A percentile compares a stretch with the other conserved stretches of the same genome.
Conservation (phyloP, 805 yeast species). For the Candida chauliodis region DNA sequence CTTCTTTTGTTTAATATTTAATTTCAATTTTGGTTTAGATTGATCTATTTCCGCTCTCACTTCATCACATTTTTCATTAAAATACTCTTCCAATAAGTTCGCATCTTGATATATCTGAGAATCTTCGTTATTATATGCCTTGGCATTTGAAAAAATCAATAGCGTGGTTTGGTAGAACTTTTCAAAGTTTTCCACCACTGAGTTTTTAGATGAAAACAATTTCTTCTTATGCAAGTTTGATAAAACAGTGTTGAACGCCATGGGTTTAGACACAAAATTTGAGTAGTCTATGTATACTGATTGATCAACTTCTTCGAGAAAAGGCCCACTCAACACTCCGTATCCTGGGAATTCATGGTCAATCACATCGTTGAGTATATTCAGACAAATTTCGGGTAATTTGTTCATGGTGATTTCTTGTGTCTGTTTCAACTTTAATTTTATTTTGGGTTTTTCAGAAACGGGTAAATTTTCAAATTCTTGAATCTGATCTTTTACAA, state of each 20-base stretch:
- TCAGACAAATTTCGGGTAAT: constrained; percentile 19
- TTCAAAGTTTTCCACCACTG: constrained; percentile 45
- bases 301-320: constrained; percentile 68
- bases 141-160: constrained; percentile 75
- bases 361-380: constrained; percentile 37
- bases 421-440: constrained; percentile 13
- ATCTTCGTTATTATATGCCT: constrained; percentile 68
- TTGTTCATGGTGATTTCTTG: constrained; percentile 16
- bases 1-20: constrained; percentile 18
- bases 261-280: constrained; percentile 66
- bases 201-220: constrained; percentile 23
- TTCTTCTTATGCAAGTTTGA: constrained; percentile 49
- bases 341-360: constrained; percentile 46
- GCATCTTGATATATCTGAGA: constrained; percentile 75
- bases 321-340: constrained; percentile 62
- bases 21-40: constrained; percentile 19
- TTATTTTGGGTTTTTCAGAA: constrained; percentile 10
- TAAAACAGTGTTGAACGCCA: constrained; percentile 62
- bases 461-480: constrained; percentile 23
- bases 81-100: constrained; percentile 49
- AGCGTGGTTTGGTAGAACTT: constrained; percentile 57
- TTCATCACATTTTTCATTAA: constrained; percentile 38
- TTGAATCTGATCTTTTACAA: constrained; percentile 49
- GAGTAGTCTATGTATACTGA: constrained; percentile 79
- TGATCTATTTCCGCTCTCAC: constrained; percentile 20